A percentile compares a stretch with the other conserved stretches of the same genome.
phyloP scores from a whole-genome alignment of 805 yeast species.

The Starmera dryadoides region DNA sequence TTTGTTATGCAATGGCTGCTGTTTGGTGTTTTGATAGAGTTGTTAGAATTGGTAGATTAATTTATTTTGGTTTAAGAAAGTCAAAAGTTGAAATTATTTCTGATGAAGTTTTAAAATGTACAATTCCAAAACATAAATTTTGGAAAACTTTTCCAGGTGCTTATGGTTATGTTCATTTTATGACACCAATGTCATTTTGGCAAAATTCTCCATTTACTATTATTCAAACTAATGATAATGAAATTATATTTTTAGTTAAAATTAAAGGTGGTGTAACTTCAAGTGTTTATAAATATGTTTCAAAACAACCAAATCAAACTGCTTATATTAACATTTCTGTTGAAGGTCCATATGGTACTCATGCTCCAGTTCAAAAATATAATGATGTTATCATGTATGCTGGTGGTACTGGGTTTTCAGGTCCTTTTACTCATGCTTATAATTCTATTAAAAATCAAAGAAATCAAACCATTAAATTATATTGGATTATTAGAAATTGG shows the following conservation, averaged over 20 bases:
- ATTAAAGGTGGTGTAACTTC: slow-evolving; percentile 47
- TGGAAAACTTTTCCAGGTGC: slow-evolving; percentile 52
- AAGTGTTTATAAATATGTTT: slow-evolving; percentile 20
- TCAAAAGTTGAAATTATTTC: slow-evolving; percentile 21
- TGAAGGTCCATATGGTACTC: slow-evolving; percentile 62
- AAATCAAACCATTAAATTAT: slow-evolving; percentile 34
- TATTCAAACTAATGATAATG: slow-evolving; percentile 31
- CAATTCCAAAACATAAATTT: slow-evolving; percentile 30
- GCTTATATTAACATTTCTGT: slow-evolving; percentile 29
- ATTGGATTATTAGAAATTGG: slow-evolving; percentile 60
- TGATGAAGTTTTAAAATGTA: slow-evolving; percentile 38
- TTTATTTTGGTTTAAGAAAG: slow-evolving; percentile 15
- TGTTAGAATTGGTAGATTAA: slow-evolving; percentile 26
- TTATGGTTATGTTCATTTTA: slow-evolving; percentile 51
- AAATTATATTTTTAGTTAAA: slow-evolving; percentile 38
- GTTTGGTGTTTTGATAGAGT: slow-evolving; percentile 49
- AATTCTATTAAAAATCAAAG: slow-evolving; percentile 14
- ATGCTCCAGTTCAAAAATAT: slow-evolving; percentile 27
- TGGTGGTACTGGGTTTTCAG: slow-evolving; percentile 49
- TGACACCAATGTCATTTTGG: slow-evolving; percentile 46
- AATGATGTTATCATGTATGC: slow-evolving; percentile 36
- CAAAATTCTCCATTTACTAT: slow-evolving; percentile 73
- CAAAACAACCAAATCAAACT: slow-evolving; percentile 17
- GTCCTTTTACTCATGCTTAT: slow-evolving; percentile 36
- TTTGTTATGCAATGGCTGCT: slow-evolving; percentile 24